phyloP scores from a whole-genome alignment of 2,329 filamentous ascomycete species.

The Fusarium penzigii region DNA sequence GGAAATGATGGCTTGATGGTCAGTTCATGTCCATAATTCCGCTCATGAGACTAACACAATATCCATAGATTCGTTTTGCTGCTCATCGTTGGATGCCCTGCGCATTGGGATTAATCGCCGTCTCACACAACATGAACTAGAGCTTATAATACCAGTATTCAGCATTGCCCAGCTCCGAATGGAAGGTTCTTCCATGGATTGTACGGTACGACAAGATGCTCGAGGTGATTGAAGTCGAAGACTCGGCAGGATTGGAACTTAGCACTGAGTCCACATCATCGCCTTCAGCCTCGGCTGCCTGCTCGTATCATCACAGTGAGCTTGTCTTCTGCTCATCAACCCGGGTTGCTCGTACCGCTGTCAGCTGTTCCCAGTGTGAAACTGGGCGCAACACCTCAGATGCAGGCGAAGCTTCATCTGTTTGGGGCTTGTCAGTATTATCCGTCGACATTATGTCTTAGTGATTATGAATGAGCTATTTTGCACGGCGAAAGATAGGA shows the following conservation, averaged over 20 bases:
- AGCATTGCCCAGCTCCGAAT: neutral
- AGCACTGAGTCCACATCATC: neutral
- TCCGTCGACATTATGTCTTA: too few species aligned
- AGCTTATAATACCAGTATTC: neutral
- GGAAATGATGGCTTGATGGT: neutral
- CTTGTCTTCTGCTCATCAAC: fast-evolving
- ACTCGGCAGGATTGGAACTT: neutral
- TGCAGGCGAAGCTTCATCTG: neutral
- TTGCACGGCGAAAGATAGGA: too few species aligned
- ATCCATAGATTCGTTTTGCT: neutral
- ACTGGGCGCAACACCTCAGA: constrained; percentile 1
- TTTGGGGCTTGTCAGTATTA: too few species aligned
- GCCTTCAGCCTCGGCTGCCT: neutral
- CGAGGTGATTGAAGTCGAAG: neutral
- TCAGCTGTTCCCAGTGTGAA: constrained; percentile 6
- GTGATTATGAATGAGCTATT: too few species aligned
- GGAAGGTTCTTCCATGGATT: neutral
- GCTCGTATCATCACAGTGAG: neutral
- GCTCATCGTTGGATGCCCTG: neutral
- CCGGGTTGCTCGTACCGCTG: neutral
- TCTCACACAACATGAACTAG: neutral
- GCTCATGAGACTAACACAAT: neutral
- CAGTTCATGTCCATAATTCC: neutral
- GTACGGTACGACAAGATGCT: neutral
- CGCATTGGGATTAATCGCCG: neutral